Evolutionary conservation across 148 eudicot species (phyloP).

Genomic region (Limonium bicolor): DNA sequence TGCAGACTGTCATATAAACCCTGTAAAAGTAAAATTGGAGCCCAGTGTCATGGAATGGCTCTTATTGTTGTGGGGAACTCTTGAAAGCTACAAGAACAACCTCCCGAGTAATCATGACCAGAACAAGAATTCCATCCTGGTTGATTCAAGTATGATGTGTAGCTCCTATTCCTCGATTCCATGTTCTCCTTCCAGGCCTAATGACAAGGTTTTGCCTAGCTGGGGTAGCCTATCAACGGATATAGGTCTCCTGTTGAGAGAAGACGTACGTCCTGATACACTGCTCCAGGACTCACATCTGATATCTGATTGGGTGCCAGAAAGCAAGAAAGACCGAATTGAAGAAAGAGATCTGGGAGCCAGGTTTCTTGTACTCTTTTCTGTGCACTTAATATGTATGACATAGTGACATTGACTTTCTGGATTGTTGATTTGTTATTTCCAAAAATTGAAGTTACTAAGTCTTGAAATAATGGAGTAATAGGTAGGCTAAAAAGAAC

Average conservation of each 20-base stretch:
- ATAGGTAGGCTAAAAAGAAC: no score
- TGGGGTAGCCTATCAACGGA: conserved; percentile 15
- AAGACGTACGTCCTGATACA: conserved; percentile 20
- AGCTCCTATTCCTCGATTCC: conserved; percentile 11
- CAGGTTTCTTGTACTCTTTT: conserved; percentile 75
- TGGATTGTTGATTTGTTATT: no score
- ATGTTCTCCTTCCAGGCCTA: conserved; percentile 13
- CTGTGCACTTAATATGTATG: no score
- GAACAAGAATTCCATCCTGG: conserved; percentile 12
- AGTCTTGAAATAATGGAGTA: no score
- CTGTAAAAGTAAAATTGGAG: conserved; percentile 42
- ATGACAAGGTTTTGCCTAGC: conserved; percentile 15
- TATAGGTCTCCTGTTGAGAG: conserved; percentile 11
- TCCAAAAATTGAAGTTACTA: no score
- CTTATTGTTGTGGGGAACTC: conserved; percentile 32
- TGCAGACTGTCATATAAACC: conserved; percentile 57
- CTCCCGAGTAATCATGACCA: conserved; percentile 9
- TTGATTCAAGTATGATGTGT: conserved; percentile 16
- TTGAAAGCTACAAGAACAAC: conserved; percentile 21
- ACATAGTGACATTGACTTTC: no score
- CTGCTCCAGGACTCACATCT: conserved; percentile 55
- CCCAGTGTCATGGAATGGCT: conserved; percentile 55
- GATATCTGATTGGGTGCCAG: conserved; percentile 84
- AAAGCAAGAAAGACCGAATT: conserved; percentile 15
- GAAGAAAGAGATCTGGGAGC: conserved; percentile 78